These are phyloP conservation scores for Fusarium citri DNA, from an alignment of 2,329 filamentous ascomycete species.

Conservation along the genomic window DNA sequence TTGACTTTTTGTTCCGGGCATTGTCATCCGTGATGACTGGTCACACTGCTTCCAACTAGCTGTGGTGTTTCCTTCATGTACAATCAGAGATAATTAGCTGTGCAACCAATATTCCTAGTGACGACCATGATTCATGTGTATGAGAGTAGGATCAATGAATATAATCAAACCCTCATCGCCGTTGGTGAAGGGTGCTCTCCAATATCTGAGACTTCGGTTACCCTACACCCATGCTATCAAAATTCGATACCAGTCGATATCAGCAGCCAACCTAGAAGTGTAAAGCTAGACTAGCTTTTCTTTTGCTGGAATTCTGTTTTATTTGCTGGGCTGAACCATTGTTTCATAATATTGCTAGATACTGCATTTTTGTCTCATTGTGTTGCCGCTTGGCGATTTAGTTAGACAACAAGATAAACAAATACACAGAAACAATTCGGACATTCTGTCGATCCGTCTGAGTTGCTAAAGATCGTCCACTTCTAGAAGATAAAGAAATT, in stretches of 20 bases:
- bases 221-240: neutral
- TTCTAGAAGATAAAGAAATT: slow-evolving; percentile 1
- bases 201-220: neutral
- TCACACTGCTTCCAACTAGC: neutral
- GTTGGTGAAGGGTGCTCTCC: neutral
- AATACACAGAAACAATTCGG: neutral
- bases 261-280: too few relatives aligned
- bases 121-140: neutral
- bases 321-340: neutral
- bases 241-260: neutral
- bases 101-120: neutral
- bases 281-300: neutral
- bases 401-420: neutral
- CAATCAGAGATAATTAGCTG: neutral
- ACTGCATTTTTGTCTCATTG: neutral
- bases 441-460: neutral
- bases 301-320: neutral
- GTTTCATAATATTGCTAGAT: neutral
- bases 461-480: neutral
- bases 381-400: neutral
- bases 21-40: neutral
- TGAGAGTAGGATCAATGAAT: neutral
- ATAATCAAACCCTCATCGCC: neutral
- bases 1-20: neutral
- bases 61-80: neutral